Conservation (phyloP, 495 filamentous ascomycete species). For the Trichoderma reesei region DNA sequence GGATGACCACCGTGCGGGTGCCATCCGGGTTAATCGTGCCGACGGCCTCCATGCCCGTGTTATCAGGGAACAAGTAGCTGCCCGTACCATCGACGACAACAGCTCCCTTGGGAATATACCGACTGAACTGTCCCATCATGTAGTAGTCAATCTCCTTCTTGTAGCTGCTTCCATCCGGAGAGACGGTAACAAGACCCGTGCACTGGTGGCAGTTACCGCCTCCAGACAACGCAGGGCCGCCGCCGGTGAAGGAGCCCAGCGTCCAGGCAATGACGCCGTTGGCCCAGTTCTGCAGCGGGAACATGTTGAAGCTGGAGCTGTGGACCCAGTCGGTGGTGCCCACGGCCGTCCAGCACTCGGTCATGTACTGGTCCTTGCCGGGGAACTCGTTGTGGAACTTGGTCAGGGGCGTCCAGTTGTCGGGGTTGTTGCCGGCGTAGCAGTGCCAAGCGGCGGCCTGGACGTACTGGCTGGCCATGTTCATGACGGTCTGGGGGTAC, state of each 20-base stretch:
- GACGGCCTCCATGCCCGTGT: slow-evolving; percentile 37
- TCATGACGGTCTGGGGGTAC: slow-evolving; percentile 43
- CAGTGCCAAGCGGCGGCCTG: slow-evolving; percentile 48
- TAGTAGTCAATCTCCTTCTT: slow-evolving; percentile 42
- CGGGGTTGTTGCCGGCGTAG: slow-evolving; percentile 29
- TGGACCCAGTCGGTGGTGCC: slow-evolving; percentile 34
- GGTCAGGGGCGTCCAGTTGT: slow-evolving; percentile 42
- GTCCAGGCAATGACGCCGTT: slow-evolving; percentile 45
- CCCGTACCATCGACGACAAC: slow-evolving; percentile 35
- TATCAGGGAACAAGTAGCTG: slow-evolving; percentile 35
- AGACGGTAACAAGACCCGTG: slow-evolving; percentile 41
- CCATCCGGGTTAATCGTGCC: slow-evolving; percentile 44
- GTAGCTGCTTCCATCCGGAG: slow-evolving; percentile 28
- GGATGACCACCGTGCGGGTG: slow-evolving; percentile 42
- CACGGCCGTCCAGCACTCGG: slow-evolving; percentile 46
- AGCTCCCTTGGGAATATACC: slow-evolving; percentile 44
- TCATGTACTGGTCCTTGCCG: slow-evolving; percentile 44
- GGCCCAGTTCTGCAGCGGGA: slow-evolving; percentile 48
- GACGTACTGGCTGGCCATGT: slow-evolving; percentile 34
- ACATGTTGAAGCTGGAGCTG: slow-evolving; percentile 43
- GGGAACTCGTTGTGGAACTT: slow-evolving; percentile 40
- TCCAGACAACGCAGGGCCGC: slow-evolving; percentile 42
- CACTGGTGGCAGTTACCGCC: slow-evolving; percentile 36
- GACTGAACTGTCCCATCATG: slow-evolving; percentile 48
- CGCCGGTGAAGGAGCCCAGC: slow-evolving; percentile 39